Evolutionary conservation across 208 protist genomes (phyloP).

Genomic region (Acanthamoeba sp.): DNA sequence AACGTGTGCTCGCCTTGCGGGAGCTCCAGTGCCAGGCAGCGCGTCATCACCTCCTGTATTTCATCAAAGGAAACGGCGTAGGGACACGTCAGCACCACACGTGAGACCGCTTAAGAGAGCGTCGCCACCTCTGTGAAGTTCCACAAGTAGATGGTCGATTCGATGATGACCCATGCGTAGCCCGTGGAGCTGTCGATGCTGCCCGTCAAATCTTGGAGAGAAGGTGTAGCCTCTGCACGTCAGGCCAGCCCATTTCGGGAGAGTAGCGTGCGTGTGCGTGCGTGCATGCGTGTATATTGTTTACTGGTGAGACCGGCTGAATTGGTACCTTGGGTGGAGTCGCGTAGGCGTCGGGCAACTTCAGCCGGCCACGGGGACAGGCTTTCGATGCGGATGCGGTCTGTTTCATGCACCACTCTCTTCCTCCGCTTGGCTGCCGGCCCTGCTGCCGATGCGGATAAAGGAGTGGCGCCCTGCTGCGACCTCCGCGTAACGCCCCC

Average conservation of each 20-base stretch:
- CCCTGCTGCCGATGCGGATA: not conserved
- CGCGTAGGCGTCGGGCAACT: not conserved
- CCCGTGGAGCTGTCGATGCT: not conserved
- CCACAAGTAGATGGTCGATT: conserved; percentile 41
- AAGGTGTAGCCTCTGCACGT: not conserved
- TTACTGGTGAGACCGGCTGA: not conserved
- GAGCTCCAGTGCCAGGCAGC: not conserved
- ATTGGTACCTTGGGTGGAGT: not conserved
- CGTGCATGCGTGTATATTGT: no score
- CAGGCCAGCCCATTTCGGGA: no score
- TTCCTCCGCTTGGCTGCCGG: conserved; percentile 14
- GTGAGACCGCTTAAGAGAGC: no score
- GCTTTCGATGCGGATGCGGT: conserved; percentile 9
- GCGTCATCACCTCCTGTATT: conserved; percentile 13
- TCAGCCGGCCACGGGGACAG: conserved; percentile 29
- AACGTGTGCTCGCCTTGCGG: not conserved
- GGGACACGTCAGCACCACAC: no score
- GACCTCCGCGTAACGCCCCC: not conserved
- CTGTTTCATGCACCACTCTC: conserved; percentile 21
- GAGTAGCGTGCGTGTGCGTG: no score
- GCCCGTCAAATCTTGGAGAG: not conserved
- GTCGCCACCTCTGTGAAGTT: conserved; percentile 58
- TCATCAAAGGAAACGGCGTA: no score
- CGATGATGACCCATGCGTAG: conserved; percentile 59
- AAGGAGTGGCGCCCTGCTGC: not conserved